These are phyloP conservation scores for Eutypa lata DNA, from an alignment of 2,329 filamentous ascomycete species.

Conservation along the genomic window DNA sequence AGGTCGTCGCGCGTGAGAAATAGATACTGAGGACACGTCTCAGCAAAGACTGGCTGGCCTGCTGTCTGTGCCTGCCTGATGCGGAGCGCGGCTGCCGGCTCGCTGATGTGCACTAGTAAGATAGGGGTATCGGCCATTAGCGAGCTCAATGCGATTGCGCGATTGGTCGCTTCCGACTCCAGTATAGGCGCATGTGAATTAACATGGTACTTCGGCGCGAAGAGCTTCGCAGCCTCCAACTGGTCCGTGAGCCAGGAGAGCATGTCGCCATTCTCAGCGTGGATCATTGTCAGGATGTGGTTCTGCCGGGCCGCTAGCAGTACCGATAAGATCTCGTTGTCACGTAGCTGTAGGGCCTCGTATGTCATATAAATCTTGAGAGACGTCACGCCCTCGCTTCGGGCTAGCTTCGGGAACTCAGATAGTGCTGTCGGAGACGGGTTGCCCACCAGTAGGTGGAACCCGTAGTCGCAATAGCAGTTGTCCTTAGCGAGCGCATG, in stretches of 20 bases:
- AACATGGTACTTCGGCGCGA: slow-evolving; percentile 50
- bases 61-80: slow-evolving; percentile 46
- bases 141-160: slow-evolving; percentile 46
- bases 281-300: slow-evolving; percentile 51
- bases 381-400: slow-evolving; percentile 36
- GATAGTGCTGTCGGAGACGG: slow-evolving; percentile 18
- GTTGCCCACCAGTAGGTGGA: slow-evolving; percentile 35
- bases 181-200: slow-evolving; percentile 46
- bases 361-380: slow-evolving; percentile 48
- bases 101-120: slow-evolving; percentile 51
- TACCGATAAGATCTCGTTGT: slow-evolving; percentile 48
- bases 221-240: slow-evolving; percentile 44
- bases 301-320: slow-evolving; percentile 41
- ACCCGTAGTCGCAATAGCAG: slow-evolving; percentile 55
- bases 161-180: slow-evolving; percentile 50
- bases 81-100: slow-evolving; percentile 40
- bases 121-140: slow-evolving; percentile 49
- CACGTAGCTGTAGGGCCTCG: slow-evolving; percentile 45
- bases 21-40: slow-evolving; percentile 56
- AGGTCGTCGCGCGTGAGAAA: slow-evolving; percentile 50
- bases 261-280: slow-evolving; percentile 52
- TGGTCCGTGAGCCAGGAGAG: slow-evolving; percentile 53
- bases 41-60: slow-evolving; percentile 48
- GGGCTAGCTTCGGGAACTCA: slow-evolving; percentile 38
- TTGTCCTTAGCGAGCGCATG: slow-evolving; percentile 40